phyloP scores from a whole-genome alignment of 1,139 yeast genomes.

The Magnusiomyces fungicola region DNA sequence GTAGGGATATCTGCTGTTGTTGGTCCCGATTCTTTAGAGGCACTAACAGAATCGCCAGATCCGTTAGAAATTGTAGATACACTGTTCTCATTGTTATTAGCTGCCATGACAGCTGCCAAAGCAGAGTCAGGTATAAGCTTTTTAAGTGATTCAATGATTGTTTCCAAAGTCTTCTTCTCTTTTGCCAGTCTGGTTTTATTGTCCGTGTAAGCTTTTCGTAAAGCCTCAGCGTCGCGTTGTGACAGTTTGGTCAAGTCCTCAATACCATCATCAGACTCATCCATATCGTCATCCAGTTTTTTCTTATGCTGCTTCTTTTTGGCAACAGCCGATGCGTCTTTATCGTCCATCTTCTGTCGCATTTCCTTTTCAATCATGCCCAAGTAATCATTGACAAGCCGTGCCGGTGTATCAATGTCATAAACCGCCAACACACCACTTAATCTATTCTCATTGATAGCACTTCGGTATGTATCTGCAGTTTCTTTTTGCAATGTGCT shows the following conservation, averaged over 20 bases:
- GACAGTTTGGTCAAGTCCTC: background rate
- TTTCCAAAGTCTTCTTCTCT: constrained; percentile 14
- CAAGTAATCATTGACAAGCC: background rate
- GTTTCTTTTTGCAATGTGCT: constrained; percentile 7
- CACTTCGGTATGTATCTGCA: constrained; percentile 5
- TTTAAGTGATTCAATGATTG: constrained; percentile 11
- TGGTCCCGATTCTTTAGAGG: no score
- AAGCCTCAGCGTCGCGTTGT: constrained; percentile 8
- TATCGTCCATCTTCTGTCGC: background rate
- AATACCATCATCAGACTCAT: background rate
- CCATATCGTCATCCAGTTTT: background rate
- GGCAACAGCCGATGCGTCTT: background rate
- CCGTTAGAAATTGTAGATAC: no score
- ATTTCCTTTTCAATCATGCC: background rate
- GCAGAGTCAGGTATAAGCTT: constrained; percentile 13
- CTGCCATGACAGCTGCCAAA: background rate
- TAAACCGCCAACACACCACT: constrained; percentile 15
- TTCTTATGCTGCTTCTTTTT: background rate
- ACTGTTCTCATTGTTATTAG: background rate
- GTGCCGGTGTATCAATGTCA: constrained; percentile 13
- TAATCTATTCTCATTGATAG: constrained; percentile 12
- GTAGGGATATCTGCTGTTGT: no score
- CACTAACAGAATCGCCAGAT: no score
- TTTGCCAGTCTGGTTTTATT: constrained; percentile 6
- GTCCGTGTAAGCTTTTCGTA: constrained; percentile 7